These are phyloP conservation scores for Talaromyces wortmannii DNA, from an alignment of 495 filamentous ascomycete species.

Conservation along the genomic window DNA sequence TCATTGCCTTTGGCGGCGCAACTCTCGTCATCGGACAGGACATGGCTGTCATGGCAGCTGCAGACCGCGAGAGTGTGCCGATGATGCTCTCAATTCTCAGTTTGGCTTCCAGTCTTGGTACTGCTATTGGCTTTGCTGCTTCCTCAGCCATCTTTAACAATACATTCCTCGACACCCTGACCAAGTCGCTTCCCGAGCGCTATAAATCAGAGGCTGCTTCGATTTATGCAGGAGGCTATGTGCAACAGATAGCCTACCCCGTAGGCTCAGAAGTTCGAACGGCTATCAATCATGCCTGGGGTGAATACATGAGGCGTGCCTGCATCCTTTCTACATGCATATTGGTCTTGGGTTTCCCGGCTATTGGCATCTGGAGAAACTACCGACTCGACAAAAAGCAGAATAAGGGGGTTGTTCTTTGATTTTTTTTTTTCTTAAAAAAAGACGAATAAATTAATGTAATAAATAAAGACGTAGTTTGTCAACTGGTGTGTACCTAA, in stretches of 20 bases:
- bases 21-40: slow-evolving; percentile 61
- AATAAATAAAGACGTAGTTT: too few relatives aligned
- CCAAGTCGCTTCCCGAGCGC: slow-evolving; percentile 26
- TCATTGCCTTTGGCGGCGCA: slow-evolving; percentile 65
- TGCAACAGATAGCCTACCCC: slow-evolving; percentile 44
- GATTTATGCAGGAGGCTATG: slow-evolving; percentile 38
- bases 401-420: slow-evolving; percentile 31
- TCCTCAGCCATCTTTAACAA: slow-evolving; percentile 64
- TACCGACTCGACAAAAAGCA: slow-evolving; percentile 37
- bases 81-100: slow-evolving; percentile 62
- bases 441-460: too few relatives aligned
- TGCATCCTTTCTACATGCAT: slow-evolving; percentile 44
- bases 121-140: slow-evolving; percentile 60
- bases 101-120: slow-evolving; percentile 61
- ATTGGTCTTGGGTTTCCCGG: slow-evolving; percentile 26
- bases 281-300: slow-evolving; percentile 55
- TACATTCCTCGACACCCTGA: slow-evolving; percentile 50
- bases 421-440: too few relatives aligned
- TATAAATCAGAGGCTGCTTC: slow-evolving; percentile 39
- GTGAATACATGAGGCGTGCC: slow-evolving; percentile 52
- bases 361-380: slow-evolving; percentile 35
- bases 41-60: slow-evolving; percentile 68
- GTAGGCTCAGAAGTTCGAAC: slow-evolving; percentile 42
- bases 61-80: slow-evolving; percentile 56
- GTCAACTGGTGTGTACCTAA: too few relatives aligned